Evolutionary conservation across 1,284 basidiomycete genomes (phyloP), one percentile per base, ranked within the genome.

Genomic region (Gymnopus androsaceus): DNA sequence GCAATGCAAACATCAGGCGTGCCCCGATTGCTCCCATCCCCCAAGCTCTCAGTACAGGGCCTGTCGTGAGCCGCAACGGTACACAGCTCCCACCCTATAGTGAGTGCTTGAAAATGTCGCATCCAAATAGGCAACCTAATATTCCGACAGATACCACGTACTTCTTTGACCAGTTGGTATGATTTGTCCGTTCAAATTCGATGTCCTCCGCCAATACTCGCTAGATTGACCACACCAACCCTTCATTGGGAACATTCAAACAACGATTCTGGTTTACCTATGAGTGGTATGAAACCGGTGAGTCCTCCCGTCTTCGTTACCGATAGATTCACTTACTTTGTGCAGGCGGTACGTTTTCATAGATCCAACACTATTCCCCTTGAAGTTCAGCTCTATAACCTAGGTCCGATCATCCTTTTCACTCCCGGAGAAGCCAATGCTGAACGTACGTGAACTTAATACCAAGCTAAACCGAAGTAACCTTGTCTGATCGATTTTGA

Each of bases 221-320:
- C 8, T 33, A 58, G 56, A 85, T 89, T 54, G 87, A 90, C 69
- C 88, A 90, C 67, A 81, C 74, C 56, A 77, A 87, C 55, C 83
- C 86, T 5, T 72, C 73, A n/a, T 71, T 82, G n/a, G 88, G 88
- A n/a, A 90, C 87, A 5, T 90, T 90, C 69, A 75, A 83, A 67
- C 88, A 90, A 68, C 78, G 88, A 34, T 90, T 78, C 69, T 88
- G 84, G 84, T 77, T 80, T 61, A 80, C 82, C 37, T 84, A 74
- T 66, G 81, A 87, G 65, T 85, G 75, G 64, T 88, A 87, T 63
- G 73, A 83, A 64, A 58, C 69, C 44, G 83, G 83, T 82, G 56
- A 34, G 59, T 49, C 46, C 36, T 48, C 42, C 56, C 21, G 6
- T 41, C 25, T 19, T 9, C 19, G 19, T 19, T 21, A 17, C 6